Conservation (phyloP, 1,139 yeast species). For the Yamadazyma songkhlaensis region DNA sequence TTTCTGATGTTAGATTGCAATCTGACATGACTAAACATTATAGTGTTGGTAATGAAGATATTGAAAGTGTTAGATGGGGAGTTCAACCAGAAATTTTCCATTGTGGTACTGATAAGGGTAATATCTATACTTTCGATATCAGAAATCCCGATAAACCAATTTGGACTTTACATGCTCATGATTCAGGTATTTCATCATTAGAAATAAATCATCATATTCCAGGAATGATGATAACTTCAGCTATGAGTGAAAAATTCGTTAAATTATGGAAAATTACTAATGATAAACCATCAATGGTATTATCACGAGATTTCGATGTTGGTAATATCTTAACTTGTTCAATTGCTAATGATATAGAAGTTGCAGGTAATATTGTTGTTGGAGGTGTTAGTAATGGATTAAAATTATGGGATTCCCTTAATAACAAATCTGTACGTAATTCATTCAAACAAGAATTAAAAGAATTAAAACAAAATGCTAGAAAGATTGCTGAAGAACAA, state of each 20-base stretch:
- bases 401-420: slow-evolving; percentile 90
- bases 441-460: slow-evolving; percentile 60
- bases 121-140: slow-evolving; percentile 84
- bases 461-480: slow-evolving; percentile 53
- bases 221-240: slow-evolving; percentile 81
- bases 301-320: slow-evolving; percentile 89
- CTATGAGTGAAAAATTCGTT: slow-evolving; percentile 83
- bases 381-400: slow-evolving; percentile 87
- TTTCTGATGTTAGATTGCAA: slow-evolving; percentile 82
- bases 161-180: slow-evolving; percentile 98
- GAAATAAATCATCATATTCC: slow-evolving; percentile 66
- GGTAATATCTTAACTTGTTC: slow-evolving; percentile 86
- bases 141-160: slow-evolving; percentile 67
- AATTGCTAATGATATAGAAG: slow-evolving; percentile 86
- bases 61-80: slow-evolving; percentile 76
- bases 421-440: slow-evolving; percentile 74
- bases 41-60: slow-evolving; percentile 73
- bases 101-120: slow-evolving; percentile 93
- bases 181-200: slow-evolving; percentile 84
- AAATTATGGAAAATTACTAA: slow-evolving; percentile 82
- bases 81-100: slow-evolving; percentile 63
- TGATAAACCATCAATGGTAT: slow-evolving; percentile 73
- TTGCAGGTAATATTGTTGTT: slow-evolving; percentile 76
- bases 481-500: slow-evolving; percentile 48
- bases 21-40: slow-evolving; percentile 58